Base-by-base conservation (phyloP, 176 grass and related monocot genomes). In the Raddia distichophylla region DNA sequence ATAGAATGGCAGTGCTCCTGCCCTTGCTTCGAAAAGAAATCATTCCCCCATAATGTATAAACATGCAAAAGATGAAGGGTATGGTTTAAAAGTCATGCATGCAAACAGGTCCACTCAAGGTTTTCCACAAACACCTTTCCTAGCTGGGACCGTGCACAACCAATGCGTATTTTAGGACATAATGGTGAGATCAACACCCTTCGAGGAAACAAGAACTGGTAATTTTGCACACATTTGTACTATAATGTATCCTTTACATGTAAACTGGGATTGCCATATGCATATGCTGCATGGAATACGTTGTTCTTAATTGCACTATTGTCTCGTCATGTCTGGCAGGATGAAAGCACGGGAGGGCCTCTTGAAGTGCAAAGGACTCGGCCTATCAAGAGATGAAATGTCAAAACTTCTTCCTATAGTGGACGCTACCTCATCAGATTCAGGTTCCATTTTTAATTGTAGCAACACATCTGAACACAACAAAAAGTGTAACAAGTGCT, bases 321-420 rank as follows among this genome's bases (percentile, higher is more conserved):
- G 8, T 72, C 14, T 66, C 51, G 75, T 14, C 16, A 6, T 67
- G 32, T 56, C 80, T 79, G 45, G 56, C 51, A 97, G 94, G 94
- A 97, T 97, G 91, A 97, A 80, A 63, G 94, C 94, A 80, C 94
- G 94, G 2, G 94, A 97, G 78, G 91, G 94, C 65, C 84, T 93
- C 51, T 71, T 97, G 37, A 80, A 97, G 80, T 97, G 91, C 32
- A 85, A 93, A 64, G 56, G 67, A 58, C 84, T 97, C 8, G 91
- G 86, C 35, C 82, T 93, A 71, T 87, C 86, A 59, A 86, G 61
- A 37, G 87, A 89, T 80, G 86, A 89, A 69, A 87, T 93, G 91
- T 87, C 80, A 40, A 89, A 86, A 81, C 80, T 97, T 80, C 84
- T 97, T 40, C 94, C 94, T 0, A 85, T 97, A 72, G 94, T 97